Conservation (phyloP, 2,329 filamentous ascomycete species). For the Pseudogymnoascus destructans region DNA sequence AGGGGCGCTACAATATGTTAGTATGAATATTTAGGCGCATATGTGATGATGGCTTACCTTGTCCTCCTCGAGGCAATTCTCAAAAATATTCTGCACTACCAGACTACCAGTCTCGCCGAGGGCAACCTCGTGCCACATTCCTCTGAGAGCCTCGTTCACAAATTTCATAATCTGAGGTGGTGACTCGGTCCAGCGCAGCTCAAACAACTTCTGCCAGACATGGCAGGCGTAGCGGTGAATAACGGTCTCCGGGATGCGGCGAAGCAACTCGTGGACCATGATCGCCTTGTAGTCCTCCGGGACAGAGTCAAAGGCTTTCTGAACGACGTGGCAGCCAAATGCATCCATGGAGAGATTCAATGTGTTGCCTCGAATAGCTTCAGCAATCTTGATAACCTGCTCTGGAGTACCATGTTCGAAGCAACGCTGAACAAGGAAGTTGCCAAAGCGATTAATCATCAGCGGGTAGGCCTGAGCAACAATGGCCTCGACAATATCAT, state of each 20-base stretch:
- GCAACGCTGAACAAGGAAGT: slow-evolving; percentile 95
- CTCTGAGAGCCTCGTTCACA: slow-evolving; percentile 85
- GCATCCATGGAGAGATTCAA: slow-evolving; percentile 95
- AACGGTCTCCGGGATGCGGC: slow-evolving; percentile 91
- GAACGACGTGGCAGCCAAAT: slow-evolving; percentile 94
- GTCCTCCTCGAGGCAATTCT: slow-evolving; percentile 96
- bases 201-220: slow-evolving; percentile 99
- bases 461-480: slow-evolving; percentile 86
- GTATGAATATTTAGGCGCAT: background rate
- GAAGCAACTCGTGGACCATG: slow-evolving; percentile 96
- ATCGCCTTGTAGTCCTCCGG: slow-evolving; percentile 95
- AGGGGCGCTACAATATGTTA: slow-evolving; percentile 57
- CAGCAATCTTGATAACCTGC: slow-evolving; percentile 87
- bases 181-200: slow-evolving; percentile 86
- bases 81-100: slow-evolving; percentile 98
- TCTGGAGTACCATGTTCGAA: slow-evolving; percentile 95
- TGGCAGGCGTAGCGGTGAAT: slow-evolving; percentile 98
- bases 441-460: slow-evolving; percentile 98
- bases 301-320: slow-evolving; percentile 97
- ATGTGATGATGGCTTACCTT: slow-evolving; percentile 48
- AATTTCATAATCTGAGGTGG: slow-evolving; percentile 98
- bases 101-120: slow-evolving; percentile 93
- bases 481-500: slow-evolving; percentile 92
- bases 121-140: slow-evolving; percentile 99
- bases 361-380: slow-evolving; percentile 87